phyloP scores from a whole-genome alignment of 208 protist species.

The Giardia duodenalis region DNA sequence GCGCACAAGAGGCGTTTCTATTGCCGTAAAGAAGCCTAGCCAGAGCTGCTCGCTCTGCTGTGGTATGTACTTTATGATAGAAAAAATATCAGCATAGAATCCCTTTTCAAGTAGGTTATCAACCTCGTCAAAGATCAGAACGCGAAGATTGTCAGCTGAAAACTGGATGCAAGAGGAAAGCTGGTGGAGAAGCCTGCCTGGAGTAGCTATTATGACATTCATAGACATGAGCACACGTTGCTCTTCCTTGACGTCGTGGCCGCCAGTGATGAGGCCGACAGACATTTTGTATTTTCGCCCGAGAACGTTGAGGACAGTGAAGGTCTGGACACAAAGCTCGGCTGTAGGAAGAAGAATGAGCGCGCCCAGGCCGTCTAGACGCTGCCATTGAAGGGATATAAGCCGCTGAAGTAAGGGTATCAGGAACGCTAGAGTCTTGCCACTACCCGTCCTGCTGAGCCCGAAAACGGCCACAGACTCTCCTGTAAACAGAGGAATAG shows the following conservation, averaged over 20 bases:
- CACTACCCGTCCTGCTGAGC: slow-evolving; percentile 66
- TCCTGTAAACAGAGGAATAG: neutral
- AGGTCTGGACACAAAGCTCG: slow-evolving; percentile 94
- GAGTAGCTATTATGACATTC: slow-evolving; percentile 43
- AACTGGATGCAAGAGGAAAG: neutral
- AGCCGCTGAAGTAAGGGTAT: slow-evolving; percentile 34
- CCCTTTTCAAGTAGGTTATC: slow-evolving; percentile 21
- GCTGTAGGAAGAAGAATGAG: slow-evolving; percentile 89
- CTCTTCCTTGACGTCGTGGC: slow-evolving; percentile 34
- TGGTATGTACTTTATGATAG: slow-evolving; percentile 18
- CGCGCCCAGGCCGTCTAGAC: slow-evolving; percentile 48
- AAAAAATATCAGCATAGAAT: neutral
- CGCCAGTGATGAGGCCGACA: slow-evolving; percentile 38
- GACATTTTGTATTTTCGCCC: slow-evolving; percentile 49
- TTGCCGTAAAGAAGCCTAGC: neutral
- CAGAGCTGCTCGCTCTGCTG: neutral
- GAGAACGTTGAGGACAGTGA: slow-evolving; percentile 80
- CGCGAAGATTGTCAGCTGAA: slow-evolving; percentile 26
- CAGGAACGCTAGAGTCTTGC: slow-evolving; percentile 37
- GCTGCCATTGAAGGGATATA: neutral
- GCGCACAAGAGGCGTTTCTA: neutral
- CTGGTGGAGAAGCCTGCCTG: slow-evolving; percentile 43
- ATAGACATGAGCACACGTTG: neutral
- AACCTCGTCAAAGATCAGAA: slow-evolving; percentile 36
- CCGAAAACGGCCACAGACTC: slow-evolving; percentile 51